Evolutionary conservation across 306 rosid genomes (phyloP).

Genomic region (Fragaria iinumae): DNA sequence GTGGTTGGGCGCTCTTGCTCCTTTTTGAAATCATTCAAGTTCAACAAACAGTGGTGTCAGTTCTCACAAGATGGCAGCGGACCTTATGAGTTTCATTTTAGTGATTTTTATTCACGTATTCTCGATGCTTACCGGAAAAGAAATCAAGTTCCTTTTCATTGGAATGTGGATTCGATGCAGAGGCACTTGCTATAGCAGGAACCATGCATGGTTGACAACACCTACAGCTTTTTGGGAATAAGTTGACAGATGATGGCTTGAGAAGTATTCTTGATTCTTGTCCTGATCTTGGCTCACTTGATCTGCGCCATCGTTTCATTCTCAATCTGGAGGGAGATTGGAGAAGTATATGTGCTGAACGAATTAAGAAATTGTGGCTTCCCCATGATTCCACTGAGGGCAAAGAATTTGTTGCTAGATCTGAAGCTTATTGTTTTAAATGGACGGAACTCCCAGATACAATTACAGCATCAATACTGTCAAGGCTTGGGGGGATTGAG

Average conservation of each 20-base stretch:
- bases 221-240: conserved; percentile 54
- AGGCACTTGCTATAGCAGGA: conserved; percentile 48
- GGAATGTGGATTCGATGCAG: conserved; percentile 26
- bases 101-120: background rate
- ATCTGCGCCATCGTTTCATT: conserved; percentile 47
- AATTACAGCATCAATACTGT: conserved; percentile 39
- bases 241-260: conserved; percentile 48
- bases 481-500: conserved; percentile 39
- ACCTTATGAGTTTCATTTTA: background rate
- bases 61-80: background rate
- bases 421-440: conserved; percentile 3
- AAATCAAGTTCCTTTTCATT: background rate
- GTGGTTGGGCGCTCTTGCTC: conserved; percentile 51
- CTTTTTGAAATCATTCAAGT: conserved; percentile 40
- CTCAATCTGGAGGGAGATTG: conserved; percentile 32
- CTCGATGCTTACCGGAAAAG: background rate
- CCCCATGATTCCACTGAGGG: conserved; percentile 39
- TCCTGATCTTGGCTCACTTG: conserved; percentile 55
- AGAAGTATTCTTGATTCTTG: conserved; percentile 54
- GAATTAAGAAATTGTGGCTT: conserved; percentile 34
- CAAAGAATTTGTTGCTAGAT: conserved; percentile 28
- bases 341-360: conserved; percentile 40
- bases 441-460: conserved; percentile 60
- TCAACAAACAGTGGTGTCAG: conserved; percentile 21
- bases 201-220: conserved; percentile 45